A percentile compares a stretch with the other conserved stretches of the same genome.
Conservation (phyloP, 1,139 yeast species). For the Geotrichum restrictum region DNA sequence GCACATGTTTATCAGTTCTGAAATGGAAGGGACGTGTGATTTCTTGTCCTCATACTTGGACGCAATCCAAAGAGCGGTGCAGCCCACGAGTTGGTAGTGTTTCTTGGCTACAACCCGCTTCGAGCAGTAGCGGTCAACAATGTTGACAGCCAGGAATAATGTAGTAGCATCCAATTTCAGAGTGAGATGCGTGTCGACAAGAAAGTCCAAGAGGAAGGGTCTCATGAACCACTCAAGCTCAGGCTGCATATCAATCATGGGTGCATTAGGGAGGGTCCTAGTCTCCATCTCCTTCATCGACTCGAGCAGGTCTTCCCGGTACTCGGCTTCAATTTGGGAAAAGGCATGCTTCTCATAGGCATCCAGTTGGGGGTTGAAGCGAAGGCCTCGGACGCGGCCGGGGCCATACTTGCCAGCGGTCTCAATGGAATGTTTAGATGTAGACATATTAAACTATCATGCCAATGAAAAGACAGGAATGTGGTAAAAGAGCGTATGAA, state of each 20-base stretch:
- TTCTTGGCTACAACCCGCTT: slow-evolving; percentile 86
- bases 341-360: slow-evolving; percentile 13
- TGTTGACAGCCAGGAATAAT: slow-evolving; percentile 70
- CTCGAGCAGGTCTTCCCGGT: slow-evolving; percentile 38
- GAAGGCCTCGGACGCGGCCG: slow-evolving; percentile 7
- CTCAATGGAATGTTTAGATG: neutral
- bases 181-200: slow-evolving; percentile 59
- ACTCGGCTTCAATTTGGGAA: slow-evolving; percentile 31
- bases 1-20: slow-evolving; percentile 73
- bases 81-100: slow-evolving; percentile 89
- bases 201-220: slow-evolving; percentile 52
- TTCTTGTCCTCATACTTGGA: slow-evolving; percentile 93
- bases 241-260: slow-evolving; percentile 88
- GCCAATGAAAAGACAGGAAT: neutral
- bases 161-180: slow-evolving; percentile 79
- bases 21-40: slow-evolving; percentile 74
- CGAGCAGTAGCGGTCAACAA: slow-evolving; percentile 88
- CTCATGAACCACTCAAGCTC: slow-evolving; percentile 94
- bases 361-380: slow-evolving; percentile 16
- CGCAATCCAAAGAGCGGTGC: slow-evolving; percentile 94
- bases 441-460: neutral
- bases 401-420: slow-evolving; percentile 7
- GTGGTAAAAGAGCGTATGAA: neutral
- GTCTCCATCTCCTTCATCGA: slow-evolving; percentile 38
- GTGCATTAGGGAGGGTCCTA: slow-evolving; percentile 35